Conservation (phyloP, 1,284 basidiomycete genomes). For the Ustilago esculenta region DNA sequence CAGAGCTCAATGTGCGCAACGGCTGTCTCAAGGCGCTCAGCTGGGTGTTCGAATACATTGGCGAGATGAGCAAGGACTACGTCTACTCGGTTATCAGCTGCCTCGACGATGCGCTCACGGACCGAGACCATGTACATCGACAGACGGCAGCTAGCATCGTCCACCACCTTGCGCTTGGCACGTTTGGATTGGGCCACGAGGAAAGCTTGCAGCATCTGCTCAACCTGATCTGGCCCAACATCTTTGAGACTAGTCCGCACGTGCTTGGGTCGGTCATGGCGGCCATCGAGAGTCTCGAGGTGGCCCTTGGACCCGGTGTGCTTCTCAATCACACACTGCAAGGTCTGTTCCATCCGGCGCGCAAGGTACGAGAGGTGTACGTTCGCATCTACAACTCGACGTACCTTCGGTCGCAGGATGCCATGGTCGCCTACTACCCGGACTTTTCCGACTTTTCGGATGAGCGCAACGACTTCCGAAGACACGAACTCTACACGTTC, state of each 20-base stretch:
- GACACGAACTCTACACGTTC: slow-evolving; percentile 58
- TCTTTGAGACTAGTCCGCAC: slow-evolving; percentile 97
- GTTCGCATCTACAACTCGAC: slow-evolving; percentile 81
- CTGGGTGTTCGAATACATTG: slow-evolving; percentile 99
- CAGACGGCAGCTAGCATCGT: slow-evolving; percentile 99
- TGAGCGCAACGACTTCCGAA: slow-evolving; percentile 58
- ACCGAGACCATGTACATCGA: slow-evolving; percentile 96
- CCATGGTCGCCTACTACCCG: slow-evolving; percentile 93
- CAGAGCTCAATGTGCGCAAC: slow-evolving; percentile 96
- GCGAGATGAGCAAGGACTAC: slow-evolving; percentile 99
- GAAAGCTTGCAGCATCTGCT: slow-evolving; percentile 97
- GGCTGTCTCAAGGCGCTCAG: slow-evolving; percentile 98
- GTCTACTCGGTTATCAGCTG: slow-evolving; percentile 96
- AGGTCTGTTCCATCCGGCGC: slow-evolving; percentile 74
- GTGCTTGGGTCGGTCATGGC: slow-evolving; percentile 82
- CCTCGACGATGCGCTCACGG: slow-evolving; percentile 96
- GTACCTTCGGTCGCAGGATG: slow-evolving; percentile 84
- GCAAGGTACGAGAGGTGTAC: slow-evolving; percentile 87
- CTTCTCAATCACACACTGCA: slow-evolving; percentile 78
- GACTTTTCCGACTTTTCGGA: slow-evolving; percentile 59
- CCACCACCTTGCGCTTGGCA: slow-evolving; percentile 95
- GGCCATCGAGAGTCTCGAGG: slow-evolving; percentile 93
- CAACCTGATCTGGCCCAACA: slow-evolving; percentile 99
- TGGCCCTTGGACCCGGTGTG: slow-evolving; percentile 92
- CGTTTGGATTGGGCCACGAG: slow-evolving; percentile 95